Conservation (phyloP, 2,329 filamentous ascomycete genomes). For the Chaetomium olivaceum region DNA sequence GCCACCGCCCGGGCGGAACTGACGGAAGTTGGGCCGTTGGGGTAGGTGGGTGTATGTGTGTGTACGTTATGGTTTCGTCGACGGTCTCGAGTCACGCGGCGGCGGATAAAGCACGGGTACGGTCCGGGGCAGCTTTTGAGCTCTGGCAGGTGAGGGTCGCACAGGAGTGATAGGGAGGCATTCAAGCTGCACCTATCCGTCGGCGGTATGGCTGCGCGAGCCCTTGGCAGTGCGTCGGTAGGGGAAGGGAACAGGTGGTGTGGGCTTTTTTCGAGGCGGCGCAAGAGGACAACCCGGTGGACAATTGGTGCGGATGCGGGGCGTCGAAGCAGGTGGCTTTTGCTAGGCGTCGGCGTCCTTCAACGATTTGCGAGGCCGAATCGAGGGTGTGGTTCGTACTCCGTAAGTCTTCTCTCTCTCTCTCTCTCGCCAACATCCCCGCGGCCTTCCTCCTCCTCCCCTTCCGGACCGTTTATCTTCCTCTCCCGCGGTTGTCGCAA, state of each 20-base stretch:
- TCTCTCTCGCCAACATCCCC: slow-evolving; percentile 9
- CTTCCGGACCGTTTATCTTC: not conserved
- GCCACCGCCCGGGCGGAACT: slow-evolving; percentile 28
- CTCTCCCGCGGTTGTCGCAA: slow-evolving; percentile 9
- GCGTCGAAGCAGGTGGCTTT: slow-evolving; percentile 18
- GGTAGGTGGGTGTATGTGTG: slow-evolving; percentile 12
- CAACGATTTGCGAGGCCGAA: not conserved
- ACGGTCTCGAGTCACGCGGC: slow-evolving; percentile 30
- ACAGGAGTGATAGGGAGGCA: slow-evolving; percentile 34
- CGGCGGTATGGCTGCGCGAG: slow-evolving; percentile 33
- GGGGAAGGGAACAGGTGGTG: slow-evolving; percentile 1
- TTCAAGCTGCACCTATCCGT: slow-evolving; percentile 38
- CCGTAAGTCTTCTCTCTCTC: slow-evolving; percentile 15
- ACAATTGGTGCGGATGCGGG: slow-evolving; percentile 28
- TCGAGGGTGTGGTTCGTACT: slow-evolving; percentile 12
- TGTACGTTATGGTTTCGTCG: slow-evolving; percentile 17
- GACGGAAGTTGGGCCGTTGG: slow-evolving; percentile 32
- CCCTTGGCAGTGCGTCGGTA: slow-evolving; percentile 30
- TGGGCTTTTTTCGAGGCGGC: slow-evolving; percentile 18
- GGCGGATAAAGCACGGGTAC: slow-evolving; percentile 33
- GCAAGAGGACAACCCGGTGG: not conserved
- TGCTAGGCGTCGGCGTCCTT: slow-evolving; percentile 12
- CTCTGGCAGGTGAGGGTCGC: slow-evolving; percentile 26
- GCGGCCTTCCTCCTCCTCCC: not conserved
- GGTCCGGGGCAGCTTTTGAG: slow-evolving; percentile 25